These are phyloP conservation scores for Chlorociboria aeruginascens DNA, from an alignment of 495 filamentous ascomycete species.

Conservation along the genomic window DNA sequence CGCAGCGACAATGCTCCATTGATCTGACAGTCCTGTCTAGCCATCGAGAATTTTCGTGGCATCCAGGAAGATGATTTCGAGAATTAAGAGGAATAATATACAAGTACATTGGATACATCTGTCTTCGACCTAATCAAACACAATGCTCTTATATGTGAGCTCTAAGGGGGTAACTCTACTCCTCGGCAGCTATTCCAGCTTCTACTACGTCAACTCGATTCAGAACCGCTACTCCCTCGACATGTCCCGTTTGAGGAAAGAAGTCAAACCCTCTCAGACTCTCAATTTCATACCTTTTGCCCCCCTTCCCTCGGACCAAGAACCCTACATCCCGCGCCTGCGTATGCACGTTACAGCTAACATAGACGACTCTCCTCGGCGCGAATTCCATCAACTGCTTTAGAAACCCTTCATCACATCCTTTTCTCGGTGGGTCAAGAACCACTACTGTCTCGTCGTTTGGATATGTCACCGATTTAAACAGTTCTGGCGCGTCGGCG, in stretches of 20 bases:
- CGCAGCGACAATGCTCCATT: too few relatives aligned
- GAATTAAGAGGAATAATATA: too few relatives aligned
- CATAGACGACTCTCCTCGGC: slow-evolving; percentile 75
- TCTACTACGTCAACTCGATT: slow-evolving; percentile 31
- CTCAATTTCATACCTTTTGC: slow-evolving; percentile 72
- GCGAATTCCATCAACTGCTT: slow-evolving; percentile 63
- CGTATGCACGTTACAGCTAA: slow-evolving; percentile 95
- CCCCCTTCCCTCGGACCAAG: slow-evolving; percentile 39
- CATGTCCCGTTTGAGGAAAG: slow-evolving; percentile 95
- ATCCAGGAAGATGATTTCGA: too few relatives aligned
- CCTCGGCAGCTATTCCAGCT: too few relatives aligned
- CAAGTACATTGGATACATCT: too few relatives aligned
- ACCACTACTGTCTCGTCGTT: slow-evolving; percentile 76
- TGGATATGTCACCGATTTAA: slow-evolving; percentile 57
- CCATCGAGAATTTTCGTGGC: too few relatives aligned
- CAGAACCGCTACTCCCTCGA: slow-evolving; percentile 85
- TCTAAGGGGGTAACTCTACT: too few relatives aligned
- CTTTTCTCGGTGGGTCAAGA: slow-evolving; percentile 89
- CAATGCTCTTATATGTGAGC: too few relatives aligned
- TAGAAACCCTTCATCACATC: slow-evolving; percentile 79
- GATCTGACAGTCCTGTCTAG: too few relatives aligned
- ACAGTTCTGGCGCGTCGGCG: slow-evolving; percentile 73
- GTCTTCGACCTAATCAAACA: too few relatives aligned
- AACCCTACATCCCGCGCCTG: slow-evolving; percentile 87
- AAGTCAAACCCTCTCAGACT: slow-evolving; percentile 91